A percentile compares a stretch with the other conserved stretches of the same genome.
These are phyloP conservation scores for Globisporangium okanoganense DNA, from an alignment of 352 stramenopile genomes.

Conservation along the genomic window DNA sequence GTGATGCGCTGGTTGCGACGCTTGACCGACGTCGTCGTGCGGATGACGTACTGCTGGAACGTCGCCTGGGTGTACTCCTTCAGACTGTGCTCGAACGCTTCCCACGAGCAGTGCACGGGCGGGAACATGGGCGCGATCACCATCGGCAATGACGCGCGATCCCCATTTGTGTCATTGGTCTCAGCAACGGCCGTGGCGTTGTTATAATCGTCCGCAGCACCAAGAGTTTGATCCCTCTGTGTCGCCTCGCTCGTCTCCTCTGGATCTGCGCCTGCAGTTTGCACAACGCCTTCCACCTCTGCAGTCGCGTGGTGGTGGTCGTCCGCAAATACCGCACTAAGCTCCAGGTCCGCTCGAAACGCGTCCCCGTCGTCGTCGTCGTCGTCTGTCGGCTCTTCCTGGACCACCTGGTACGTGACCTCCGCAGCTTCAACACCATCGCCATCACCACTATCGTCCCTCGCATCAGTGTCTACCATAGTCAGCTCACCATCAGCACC, in stretches of 20 bases:
- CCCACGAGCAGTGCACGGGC: conserved; percentile 56
- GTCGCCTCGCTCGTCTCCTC: not conserved
- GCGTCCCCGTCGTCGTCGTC: not conserved
- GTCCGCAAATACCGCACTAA: not conserved
- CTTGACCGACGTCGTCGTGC: conserved; percentile 71
- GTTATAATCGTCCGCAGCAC: not conserved
- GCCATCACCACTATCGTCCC: not conserved
- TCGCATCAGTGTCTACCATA: not conserved
- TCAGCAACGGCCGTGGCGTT: not conserved
- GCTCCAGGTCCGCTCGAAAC: not conserved
- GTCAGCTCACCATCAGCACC: not conserved
- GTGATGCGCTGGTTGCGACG: conserved; percentile 66
- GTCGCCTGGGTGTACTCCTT: conserved; percentile 56
- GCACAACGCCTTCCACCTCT: not conserved
- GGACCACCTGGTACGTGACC: not conserved
- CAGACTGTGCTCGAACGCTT: conserved; percentile 54
- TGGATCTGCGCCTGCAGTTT: not conserved
- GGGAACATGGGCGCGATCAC: conserved; percentile 44
- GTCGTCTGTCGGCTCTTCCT: not conserved
- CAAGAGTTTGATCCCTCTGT: not conserved
- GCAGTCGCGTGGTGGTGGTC: not conserved
- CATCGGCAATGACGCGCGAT: not conserved
- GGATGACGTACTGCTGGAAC: conserved; percentile 75
- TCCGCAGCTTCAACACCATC: not conserved
- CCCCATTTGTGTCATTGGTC: not conserved